Conservation (phyloP, 306 rosid species). For the Glycine tomentella region DNA sequence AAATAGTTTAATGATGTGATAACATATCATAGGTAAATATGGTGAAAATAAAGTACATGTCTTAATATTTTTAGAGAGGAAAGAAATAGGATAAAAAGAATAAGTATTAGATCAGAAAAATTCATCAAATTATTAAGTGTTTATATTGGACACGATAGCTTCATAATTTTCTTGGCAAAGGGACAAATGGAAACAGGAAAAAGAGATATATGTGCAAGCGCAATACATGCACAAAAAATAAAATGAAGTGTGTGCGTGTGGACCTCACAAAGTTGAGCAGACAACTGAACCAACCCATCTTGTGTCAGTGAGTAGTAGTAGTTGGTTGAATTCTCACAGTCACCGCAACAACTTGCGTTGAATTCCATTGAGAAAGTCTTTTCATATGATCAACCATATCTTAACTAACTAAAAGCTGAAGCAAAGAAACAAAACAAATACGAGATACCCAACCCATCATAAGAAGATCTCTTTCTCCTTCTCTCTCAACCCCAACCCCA, state of each 20-base stretch:
- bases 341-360: constrained; percentile 40
- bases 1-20: no score
- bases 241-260: constrained; percentile 41
- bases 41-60: no score
- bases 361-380: constrained; percentile 39
- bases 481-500: no score
- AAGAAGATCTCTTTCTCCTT: constrained; percentile 43
- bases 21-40: not conserved
- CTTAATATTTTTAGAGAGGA: not conserved
- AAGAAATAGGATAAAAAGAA: not conserved
- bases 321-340: constrained; percentile 36
- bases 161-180: no score
- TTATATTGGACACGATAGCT: no score
- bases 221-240: constrained; percentile 11
- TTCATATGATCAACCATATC: constrained; percentile 52
- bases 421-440: constrained; percentile 48
- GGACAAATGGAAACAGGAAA: no score
- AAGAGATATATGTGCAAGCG: not conserved
- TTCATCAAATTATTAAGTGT: no score
- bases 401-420: constrained; percentile 43
- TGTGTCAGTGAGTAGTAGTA: not conserved
- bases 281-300: constrained; percentile 21
- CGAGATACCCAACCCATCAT: constrained; percentile 43
- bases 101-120: no score
- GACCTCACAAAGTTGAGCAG: constrained; percentile 42